These are phyloP conservation scores for Cryphonectria parasitica DNA, from an alignment of 2,329 filamentous ascomycete species.

Conservation along the genomic window DNA sequence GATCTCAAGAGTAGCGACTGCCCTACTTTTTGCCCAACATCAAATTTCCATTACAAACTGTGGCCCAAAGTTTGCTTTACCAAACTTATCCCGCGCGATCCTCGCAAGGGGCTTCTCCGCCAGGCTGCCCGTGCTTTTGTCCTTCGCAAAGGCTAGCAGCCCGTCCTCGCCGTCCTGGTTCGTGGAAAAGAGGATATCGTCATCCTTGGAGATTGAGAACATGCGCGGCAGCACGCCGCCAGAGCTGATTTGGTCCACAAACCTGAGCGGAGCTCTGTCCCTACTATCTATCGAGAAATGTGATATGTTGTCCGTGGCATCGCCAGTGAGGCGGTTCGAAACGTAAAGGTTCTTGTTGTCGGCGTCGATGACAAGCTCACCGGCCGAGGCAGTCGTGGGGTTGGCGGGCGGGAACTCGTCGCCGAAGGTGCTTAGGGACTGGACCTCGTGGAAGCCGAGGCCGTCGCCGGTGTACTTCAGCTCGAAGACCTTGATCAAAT, in stretches of 20 bases:
- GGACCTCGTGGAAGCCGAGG: slow-evolving; percentile 42
- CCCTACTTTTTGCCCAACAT: background rate
- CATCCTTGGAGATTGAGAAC: slow-evolving; percentile 46
- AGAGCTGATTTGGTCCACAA: slow-evolving; percentile 40
- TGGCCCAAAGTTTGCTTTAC: slow-evolving; percentile 36
- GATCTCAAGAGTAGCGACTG: slow-evolving; percentile 17
- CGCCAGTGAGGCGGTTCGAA: slow-evolving; percentile 54
- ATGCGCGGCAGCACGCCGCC: slow-evolving; percentile 49
- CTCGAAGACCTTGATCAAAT: slow-evolving; percentile 47
- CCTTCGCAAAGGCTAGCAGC: slow-evolving; percentile 45
- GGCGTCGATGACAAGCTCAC: slow-evolving; percentile 48
- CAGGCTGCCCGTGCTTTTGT: slow-evolving; percentile 37
- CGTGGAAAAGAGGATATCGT: slow-evolving; percentile 47
- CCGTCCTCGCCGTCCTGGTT: slow-evolving; percentile 49
- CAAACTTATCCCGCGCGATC: slow-evolving; percentile 36
- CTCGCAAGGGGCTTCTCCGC: slow-evolving; percentile 35
- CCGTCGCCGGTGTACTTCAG: slow-evolving; percentile 43
- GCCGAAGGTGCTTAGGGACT: slow-evolving; percentile 48
- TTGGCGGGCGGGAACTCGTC: slow-evolving; percentile 40
- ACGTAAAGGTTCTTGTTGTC: slow-evolving; percentile 53
- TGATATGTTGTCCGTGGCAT: slow-evolving; percentile 51
- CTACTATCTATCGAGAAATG: slow-evolving; percentile 45
- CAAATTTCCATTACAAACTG: slow-evolving; percentile 36
- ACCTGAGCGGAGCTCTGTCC: slow-evolving; percentile 39
- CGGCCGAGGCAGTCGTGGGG: slow-evolving; percentile 45